These are phyloP conservation scores for Aspergillus awamori DNA, from an alignment of 2,329 filamentous ascomycete species.

Conservation along the genomic window DNA sequence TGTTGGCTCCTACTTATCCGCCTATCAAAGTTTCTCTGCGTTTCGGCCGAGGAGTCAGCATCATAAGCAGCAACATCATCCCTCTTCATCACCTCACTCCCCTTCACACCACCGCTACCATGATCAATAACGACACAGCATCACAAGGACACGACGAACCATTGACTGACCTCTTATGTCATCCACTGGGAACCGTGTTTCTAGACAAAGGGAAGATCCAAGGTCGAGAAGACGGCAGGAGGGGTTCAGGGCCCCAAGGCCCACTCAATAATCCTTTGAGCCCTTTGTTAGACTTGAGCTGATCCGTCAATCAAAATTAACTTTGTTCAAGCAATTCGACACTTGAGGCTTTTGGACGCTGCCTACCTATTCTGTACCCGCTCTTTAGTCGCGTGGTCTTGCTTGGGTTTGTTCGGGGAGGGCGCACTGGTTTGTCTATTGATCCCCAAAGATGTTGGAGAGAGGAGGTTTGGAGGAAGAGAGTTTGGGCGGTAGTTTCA, in stretches of 20 bases:
- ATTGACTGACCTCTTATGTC: conserved; percentile 16
- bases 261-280: conserved; percentile 17
- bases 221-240: conserved; percentile 15
- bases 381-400: not conserved
- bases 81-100: not conserved
- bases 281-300: conserved; percentile 9
- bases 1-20: not conserved
- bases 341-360: not conserved
- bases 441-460: not conserved
- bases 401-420: not conserved
- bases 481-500: not conserved
- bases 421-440: not conserved
- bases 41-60: not conserved
- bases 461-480: not conserved
- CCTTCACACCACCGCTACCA: not conserved
- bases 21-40: conserved; percentile 1
- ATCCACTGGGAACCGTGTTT: conserved; percentile 20
- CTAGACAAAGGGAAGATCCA: conserved; percentile 17
- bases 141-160: conserved; percentile 17
- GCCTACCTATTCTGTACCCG: not conserved
- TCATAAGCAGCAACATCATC: not conserved
- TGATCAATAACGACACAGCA: conserved; percentile 5
- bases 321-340: conserved; percentile 5
- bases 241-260: conserved; percentile 17
- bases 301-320: conserved; percentile 5